Evolutionary conservation across 2,329 filamentous ascomycete species (phyloP).

Genomic region (Cytospora schulzeri): DNA sequence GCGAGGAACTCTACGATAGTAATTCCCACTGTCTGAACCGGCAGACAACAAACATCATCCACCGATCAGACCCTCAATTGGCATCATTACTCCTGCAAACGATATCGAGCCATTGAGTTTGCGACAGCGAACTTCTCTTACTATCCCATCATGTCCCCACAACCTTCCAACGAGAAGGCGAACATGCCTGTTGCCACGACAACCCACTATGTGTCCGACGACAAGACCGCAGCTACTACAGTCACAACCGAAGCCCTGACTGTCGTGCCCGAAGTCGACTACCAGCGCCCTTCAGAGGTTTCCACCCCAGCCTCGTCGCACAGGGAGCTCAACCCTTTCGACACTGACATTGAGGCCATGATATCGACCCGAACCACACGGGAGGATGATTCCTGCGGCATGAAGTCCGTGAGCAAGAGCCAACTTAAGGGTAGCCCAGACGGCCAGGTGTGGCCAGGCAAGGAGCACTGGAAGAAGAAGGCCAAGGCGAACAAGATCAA

Average conservation of each 20-base stretch:
- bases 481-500: constrained; percentile 58
- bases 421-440: constrained; percentile 47
- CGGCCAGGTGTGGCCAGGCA: constrained; percentile 61
- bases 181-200: constrained; percentile 16
- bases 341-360: constrained; percentile 60
- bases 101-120: constrained; percentile 11
- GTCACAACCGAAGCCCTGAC: constrained; percentile 11
- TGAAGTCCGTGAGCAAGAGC: constrained; percentile 39
- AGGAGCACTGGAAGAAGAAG: constrained; percentile 62
- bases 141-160: constrained; percentile 7
- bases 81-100: constrained; percentile 12
- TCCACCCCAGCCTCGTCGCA: constrained; percentile 49
- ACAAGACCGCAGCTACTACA: constrained; percentile 5
- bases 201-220: background rate
- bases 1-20: background rate
- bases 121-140: constrained; percentile 9
- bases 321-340: constrained; percentile 52
- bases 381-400: constrained; percentile 37
- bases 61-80: constrained; percentile 2
- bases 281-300: constrained; percentile 37
- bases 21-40: background rate
- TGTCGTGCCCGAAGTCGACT: constrained; percentile 1
- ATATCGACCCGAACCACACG: constrained; percentile 35
- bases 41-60: constrained; percentile 2
- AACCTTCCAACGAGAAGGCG: constrained; percentile 21